Base-by-base conservation (phyloP, 2,329 filamentous ascomycete genomes). In the Echinosphaeria canescens region DNA sequence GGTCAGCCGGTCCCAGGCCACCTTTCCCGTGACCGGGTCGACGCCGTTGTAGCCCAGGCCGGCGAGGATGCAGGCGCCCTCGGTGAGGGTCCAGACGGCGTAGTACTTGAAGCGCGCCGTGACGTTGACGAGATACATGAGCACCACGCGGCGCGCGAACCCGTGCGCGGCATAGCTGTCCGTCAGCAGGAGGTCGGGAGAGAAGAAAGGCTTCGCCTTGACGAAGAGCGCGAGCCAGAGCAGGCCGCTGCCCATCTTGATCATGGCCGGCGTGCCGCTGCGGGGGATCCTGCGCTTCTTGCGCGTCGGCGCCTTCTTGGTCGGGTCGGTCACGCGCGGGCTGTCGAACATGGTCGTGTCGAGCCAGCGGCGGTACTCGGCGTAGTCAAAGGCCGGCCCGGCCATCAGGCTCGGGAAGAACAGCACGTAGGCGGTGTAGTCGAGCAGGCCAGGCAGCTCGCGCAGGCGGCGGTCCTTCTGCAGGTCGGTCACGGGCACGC, bases 11-110 rank as follows among this genome's bases (percentile, higher is more conserved):
- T 92, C 73, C 78, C 88, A 98, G 31, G 73, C 76, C 2, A 90
- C 73, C 42, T 78, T 81, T 30, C 80, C 82, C 0, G 80, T 85
- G 29, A 66, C 64, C 3, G 78, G 68, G 42, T 98, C 82, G 12
- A 98, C 60, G 17, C 88, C 85, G 41, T 92, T 92, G 52, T 88
- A 98, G 23, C 88, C 88, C 36, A 98, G 66, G 5, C 88, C 88
- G 7, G 81, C 74, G 12, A 98, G 64, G 34, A 98, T 93, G 43
- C 88, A 98, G 12, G 85, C 72, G 12, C 88, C 88, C 48, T 98
- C 88, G 0, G 85, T 84, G 37, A 98, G 51, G 22, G 69, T 72
- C 88, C 88, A 98, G 4, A 92, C 82, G 19, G 82, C 88, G 41
- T 98, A 98, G 53, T 93, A 98, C 53, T 98, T 98, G 40, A 79